Evolutionary conservation across 1,284 basidiomycete genomes (phyloP).

Genomic region (Laetiporus sulphureus): DNA sequence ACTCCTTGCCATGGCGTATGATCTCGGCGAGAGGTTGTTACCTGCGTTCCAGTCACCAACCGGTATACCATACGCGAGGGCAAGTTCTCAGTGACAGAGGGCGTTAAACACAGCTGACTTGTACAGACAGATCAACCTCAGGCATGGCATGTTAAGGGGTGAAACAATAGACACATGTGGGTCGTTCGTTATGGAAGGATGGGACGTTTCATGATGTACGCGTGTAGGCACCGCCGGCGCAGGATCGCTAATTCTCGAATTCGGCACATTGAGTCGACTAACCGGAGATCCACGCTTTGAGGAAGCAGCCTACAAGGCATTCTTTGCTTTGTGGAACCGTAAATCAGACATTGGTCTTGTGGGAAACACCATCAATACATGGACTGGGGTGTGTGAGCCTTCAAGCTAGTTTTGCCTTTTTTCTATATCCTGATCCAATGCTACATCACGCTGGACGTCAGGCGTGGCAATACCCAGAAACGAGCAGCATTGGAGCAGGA

Average conservation of each 20-base stretch:
- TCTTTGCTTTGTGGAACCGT: slow-evolving; percentile 89
- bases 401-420: too few relatives aligned
- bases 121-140: slow-evolving; percentile 58
- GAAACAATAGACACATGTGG: slow-evolving; percentile 77
- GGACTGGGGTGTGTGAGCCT: slow-evolving; percentile 49
- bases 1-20: slow-evolving; percentile 72
- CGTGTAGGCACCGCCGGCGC: slow-evolving; percentile 80
- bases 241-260: slow-evolving; percentile 87
- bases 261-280: slow-evolving; percentile 83
- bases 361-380: slow-evolving; percentile 82
- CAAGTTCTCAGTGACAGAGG: too few relatives aligned
- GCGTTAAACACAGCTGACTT: slow-evolving; percentile 13
- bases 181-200: slow-evolving; percentile 27
- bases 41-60: slow-evolving; percentile 88
- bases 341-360: slow-evolving; percentile 77
- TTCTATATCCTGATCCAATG: too few relatives aligned
- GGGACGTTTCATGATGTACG: not conserved
- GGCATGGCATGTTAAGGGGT: slow-evolving; percentile 58
- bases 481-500: slow-evolving; percentile 83
- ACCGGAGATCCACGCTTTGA: slow-evolving; percentile 87
- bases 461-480: slow-evolving; percentile 68
- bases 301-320: slow-evolving; percentile 77
- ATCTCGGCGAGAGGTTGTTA: slow-evolving; percentile 77
- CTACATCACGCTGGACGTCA: slow-evolving; percentile 22
- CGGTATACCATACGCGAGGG: slow-evolving; percentile 85